These are phyloP conservation scores for Cymbidium sinense DNA, from an alignment of 106 monocot genomes.

Conservation along the genomic window DNA sequence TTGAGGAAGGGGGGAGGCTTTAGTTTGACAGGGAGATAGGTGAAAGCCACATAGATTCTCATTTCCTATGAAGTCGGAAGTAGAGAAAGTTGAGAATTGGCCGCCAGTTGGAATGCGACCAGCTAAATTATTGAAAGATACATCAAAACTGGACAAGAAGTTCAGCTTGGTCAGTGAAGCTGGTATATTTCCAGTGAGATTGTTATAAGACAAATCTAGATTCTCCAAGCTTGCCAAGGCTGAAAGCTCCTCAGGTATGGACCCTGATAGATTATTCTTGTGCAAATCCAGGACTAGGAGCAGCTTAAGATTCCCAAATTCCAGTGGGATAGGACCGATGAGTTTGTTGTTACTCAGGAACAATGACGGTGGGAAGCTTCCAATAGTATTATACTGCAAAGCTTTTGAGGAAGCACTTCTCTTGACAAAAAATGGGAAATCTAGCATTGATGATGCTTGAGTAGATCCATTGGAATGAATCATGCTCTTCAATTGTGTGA, in stretches of 20 bases:
- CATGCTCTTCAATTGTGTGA: conserved; percentile 23
- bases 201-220: conserved; percentile 43
- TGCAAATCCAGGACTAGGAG: conserved; percentile 37
- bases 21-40: conserved; percentile 13
- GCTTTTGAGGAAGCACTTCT: conserved; percentile 14
- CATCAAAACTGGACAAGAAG: conserved; percentile 37
- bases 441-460: background rate
- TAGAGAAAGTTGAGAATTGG: conserved; percentile 46
- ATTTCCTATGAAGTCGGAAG: conserved; percentile 23
- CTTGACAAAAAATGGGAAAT: conserved; percentile 28
- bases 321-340: conserved; percentile 21
- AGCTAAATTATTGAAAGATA: conserved; percentile 37
- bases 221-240: conserved; percentile 34
- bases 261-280: conserved; percentile 29
- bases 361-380: conserved; percentile 33
- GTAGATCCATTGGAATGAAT: conserved; percentile 9
- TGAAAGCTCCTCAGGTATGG: conserved; percentile 42
- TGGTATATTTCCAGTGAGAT: conserved; percentile 40
- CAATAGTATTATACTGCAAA: conserved; percentile 30
- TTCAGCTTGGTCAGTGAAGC: conserved; percentile 21
- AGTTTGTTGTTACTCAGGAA: conserved; percentile 28
- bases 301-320: conserved; percentile 26
- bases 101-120: conserved; percentile 30
- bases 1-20: background rate
- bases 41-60: conserved; percentile 21